phyloP scores from a whole-genome alignment of 1,284 basidiomycete genomes.

The Apiotrichum laibachii region DNA sequence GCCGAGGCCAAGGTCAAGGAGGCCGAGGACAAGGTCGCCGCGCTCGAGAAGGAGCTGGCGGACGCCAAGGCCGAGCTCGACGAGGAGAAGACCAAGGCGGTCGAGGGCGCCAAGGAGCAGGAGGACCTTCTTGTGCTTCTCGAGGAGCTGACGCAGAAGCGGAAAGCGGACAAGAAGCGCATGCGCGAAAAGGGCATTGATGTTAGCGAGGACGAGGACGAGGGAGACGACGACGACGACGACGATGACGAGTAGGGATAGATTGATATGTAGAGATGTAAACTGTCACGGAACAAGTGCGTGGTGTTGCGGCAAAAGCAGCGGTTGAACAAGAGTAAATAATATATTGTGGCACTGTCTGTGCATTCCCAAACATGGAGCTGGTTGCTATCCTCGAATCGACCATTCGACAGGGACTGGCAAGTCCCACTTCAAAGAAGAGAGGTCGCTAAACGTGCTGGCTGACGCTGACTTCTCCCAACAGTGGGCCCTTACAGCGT shows the following conservation, averaged over 20 bases:
- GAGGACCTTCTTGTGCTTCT: slow-evolving; percentile 90
- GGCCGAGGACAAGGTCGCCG: slow-evolving; percentile 8
- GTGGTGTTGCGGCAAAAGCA: too few species aligned
- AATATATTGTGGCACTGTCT: too few species aligned
- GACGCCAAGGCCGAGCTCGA: slow-evolving; percentile 53
- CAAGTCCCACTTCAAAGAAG: too few species aligned
- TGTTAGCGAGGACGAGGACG: slow-evolving; percentile 87
- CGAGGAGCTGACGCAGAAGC: slow-evolving; percentile 85
- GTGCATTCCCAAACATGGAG: too few species aligned
- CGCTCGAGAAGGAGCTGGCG: slow-evolving; percentile 24
- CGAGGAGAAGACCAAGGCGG: slow-evolving; percentile 62
- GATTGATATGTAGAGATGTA: too few species aligned
- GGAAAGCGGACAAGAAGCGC: slow-evolving; percentile 72
- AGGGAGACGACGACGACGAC: slow-evolving; percentile 62
- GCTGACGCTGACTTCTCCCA: too few species aligned
- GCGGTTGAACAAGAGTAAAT: too few species aligned
- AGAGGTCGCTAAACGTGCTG: too few species aligned
- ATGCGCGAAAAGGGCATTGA: slow-evolving; percentile 73
- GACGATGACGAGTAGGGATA: slow-evolving; percentile 30
- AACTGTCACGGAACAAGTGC: too few species aligned
- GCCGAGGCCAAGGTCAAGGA: background rate
- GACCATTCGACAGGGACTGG: too few species aligned
- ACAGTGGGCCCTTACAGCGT: too few species aligned
- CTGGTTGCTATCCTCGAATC: too few species aligned
- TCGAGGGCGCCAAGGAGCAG: slow-evolving; percentile 87